phyloP scores from a whole-genome alignment of 202 grass and related monocot species.

The Zizania palustris region DNA sequence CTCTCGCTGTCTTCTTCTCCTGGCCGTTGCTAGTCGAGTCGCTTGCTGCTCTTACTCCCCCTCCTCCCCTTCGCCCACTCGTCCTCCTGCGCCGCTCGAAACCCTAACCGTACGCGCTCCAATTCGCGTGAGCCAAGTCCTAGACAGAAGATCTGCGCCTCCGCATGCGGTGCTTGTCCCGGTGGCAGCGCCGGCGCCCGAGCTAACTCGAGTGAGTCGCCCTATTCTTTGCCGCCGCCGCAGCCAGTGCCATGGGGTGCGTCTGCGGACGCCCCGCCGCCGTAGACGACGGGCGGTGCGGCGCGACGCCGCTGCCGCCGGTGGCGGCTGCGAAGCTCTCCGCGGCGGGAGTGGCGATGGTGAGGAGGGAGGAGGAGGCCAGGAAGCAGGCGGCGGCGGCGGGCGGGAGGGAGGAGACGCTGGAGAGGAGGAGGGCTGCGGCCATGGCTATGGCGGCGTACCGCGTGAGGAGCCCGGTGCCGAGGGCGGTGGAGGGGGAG shows the following conservation, averaged over 20 bases:
- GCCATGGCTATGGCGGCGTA: conserved; percentile 52
- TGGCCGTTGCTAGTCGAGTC: conserved; percentile 41
- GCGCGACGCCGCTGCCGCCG: neutral
- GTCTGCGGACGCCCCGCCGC: conserved; percentile 71
- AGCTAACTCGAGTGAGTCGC: conserved; percentile 19
- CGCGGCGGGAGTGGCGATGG: conserved; percentile 32
- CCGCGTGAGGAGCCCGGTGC: conserved; percentile 63
- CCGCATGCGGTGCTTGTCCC: conserved; percentile 36
- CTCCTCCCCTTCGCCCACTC: conserved; percentile 33
- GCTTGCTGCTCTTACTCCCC: neutral
- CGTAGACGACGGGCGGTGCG: conserved; percentile 50
- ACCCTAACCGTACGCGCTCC: conserved; percentile 33
- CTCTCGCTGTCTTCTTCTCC: conserved; percentile 20
- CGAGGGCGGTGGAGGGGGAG: conserved; percentile 69
- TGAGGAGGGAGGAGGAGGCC: conserved; percentile 49
- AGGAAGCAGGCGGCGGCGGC: conserved; percentile 42
- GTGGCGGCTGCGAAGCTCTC: conserved; percentile 43
- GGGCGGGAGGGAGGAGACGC: conserved; percentile 49
- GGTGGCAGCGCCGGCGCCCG: conserved; percentile 21
- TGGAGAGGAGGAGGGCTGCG: conserved; percentile 71
- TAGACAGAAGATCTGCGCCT: conserved; percentile 21
- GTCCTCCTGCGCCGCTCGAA: conserved; percentile 16
- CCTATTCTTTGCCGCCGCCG: neutral
- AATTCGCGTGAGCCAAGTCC: neutral
- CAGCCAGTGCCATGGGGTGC: conserved; percentile 67